Evolutionary conservation across 306 rosid genomes (phyloP).

Genomic region (Cicer cuneatum): DNA sequence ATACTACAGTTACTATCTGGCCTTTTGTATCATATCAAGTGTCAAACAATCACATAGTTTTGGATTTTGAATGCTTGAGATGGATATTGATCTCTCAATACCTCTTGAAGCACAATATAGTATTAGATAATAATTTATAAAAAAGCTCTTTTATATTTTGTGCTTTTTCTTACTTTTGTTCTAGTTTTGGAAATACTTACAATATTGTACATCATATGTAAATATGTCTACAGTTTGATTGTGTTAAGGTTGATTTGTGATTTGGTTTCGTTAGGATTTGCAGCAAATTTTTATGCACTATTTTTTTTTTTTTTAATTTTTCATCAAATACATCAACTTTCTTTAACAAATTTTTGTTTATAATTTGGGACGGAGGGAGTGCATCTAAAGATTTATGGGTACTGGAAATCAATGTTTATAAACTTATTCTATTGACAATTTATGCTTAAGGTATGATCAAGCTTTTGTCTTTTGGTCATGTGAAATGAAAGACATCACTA

Average conservation of each 20-base stretch:
- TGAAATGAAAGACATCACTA: neutral
- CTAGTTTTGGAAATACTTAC: constrained; percentile 34
- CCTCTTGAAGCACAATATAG: constrained; percentile 14
- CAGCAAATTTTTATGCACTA: too few species aligned
- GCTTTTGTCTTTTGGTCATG: neutral
- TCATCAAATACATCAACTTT: too few species aligned
- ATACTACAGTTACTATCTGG: constrained; percentile 29
- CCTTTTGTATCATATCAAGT: constrained; percentile 5
- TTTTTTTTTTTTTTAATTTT: too few species aligned
- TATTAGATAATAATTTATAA: constrained; percentile 14
- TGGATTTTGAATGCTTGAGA: constrained; percentile 33
- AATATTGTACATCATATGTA: constrained; percentile 42
- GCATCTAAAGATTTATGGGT: too few species aligned
- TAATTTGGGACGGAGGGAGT: too few species aligned
- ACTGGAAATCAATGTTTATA: too few species aligned
- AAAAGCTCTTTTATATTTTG: constrained; percentile 17
- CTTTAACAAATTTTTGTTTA: too few species aligned
- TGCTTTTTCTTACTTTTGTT: constrained; percentile 7
- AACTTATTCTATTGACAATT: too few species aligned
- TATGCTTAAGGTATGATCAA: too few species aligned
- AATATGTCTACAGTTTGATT: constrained; percentile 37
- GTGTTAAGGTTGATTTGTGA: constrained; percentile 34
- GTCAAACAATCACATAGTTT: constrained; percentile 33
- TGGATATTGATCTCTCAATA: constrained; percentile 33
- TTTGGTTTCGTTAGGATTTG: constrained; percentile 28